Base-by-base conservation (phyloP, 495 filamentous ascomycete genomes). In the Articulospora tetracladia region DNA sequence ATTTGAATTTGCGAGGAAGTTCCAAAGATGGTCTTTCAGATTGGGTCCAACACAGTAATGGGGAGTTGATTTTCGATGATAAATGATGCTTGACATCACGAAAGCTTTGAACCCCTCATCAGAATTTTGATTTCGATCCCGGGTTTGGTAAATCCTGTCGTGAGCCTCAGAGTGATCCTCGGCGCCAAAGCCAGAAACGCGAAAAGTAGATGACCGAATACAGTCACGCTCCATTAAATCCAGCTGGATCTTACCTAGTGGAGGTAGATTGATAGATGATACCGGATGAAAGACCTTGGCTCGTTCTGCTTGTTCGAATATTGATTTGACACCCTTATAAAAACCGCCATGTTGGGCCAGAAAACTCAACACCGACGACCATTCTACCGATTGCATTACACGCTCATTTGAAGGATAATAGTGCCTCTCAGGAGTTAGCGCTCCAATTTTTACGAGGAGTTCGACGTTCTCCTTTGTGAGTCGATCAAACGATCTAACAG, bases 341-440 rank as follows among this genome's bases (percentile, higher is more conserved):
- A 87, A 85, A 0, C 59, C 69, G 13, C 69, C 72, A 60, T 87
- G 78, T 55, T 89, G 84, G 2, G 79, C 70, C 0, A 85, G 54
- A 7, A 69, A 70, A 1, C 72, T 67, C 1, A 86, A 71, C 17
- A 19, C 24, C 12, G 23, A 19, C 0, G 26, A 0, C 79, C 80
- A 83, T 2, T 34, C n/a, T 0, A 80, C 72, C 26, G 13, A 59
- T 59, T 84, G 79, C 73, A 82, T 80, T 0, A 73, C 71, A 15
- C 63, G 41, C 28, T 72, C 53, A 55, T 81, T 62, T 0, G 32
- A 15, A 1, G 82, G 83, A 65, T 84, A 86, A 59, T 71, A 85
- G 0, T 36, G 11, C 30, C 84, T 67, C 3, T 19, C 6, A 1
- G 87, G 86, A 0, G 81, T 80, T 0, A 89, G 65, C 0, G 39